Evolutionary conservation across 305 asterid genomes (phyloP).

Genomic region (Solanum hybrid): DNA sequence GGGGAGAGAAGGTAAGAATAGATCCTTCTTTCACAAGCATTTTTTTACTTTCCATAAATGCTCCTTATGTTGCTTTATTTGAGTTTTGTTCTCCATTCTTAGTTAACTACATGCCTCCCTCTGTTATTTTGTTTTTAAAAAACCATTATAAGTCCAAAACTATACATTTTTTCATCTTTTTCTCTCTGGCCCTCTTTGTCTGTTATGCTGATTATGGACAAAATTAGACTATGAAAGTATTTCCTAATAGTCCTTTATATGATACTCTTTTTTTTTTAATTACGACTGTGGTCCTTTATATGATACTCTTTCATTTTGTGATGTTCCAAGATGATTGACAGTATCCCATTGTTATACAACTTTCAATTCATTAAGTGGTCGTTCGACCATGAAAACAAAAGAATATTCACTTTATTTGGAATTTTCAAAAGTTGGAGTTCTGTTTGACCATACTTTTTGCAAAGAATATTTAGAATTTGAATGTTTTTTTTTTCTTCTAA

Average conservation of each 20-base stretch:
- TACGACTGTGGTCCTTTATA: background rate
- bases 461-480: background rate
- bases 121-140: background rate
- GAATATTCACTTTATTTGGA: background rate
- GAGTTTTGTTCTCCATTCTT: background rate
- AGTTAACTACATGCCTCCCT: background rate
- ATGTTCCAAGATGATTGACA: background rate
- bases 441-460: background rate
- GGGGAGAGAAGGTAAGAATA: slow-evolving; percentile 77
- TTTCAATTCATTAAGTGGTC: background rate
- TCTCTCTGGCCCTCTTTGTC: background rate
- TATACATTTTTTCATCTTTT: background rate
- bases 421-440: background rate
- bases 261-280: background rate
- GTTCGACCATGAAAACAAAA: background rate
- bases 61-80: background rate
- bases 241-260: background rate
- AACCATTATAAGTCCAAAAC: background rate
- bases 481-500: background rate
- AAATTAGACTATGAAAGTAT: background rate
- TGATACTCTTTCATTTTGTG: background rate
- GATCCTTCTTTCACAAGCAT: slow-evolving; percentile 8
- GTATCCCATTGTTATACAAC: background rate
- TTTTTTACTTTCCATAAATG: background rate
- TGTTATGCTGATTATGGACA: background rate